A percentile compares a stretch with the other conserved stretches of the same genome.
Conservation (phyloP, 1,284 basidiomycete genomes). For the Trichosporon sp. region DNA sequence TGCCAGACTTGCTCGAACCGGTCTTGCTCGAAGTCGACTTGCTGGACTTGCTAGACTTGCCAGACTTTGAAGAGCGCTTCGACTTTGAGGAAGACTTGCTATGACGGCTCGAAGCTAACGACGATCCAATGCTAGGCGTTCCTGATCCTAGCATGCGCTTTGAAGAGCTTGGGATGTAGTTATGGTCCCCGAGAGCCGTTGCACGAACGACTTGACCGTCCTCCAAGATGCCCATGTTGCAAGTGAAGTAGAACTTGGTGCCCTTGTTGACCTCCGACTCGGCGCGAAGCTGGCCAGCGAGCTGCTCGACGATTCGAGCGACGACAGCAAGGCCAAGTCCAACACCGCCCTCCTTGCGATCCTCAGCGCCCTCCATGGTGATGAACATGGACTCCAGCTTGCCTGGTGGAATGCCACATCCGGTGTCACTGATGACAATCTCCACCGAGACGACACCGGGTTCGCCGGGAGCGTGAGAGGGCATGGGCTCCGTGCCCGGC, state of each 20-base stretch:
- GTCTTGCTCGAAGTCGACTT: not conserved
- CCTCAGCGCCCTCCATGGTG: slow-evolving; percentile 78
- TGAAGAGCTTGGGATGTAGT: not conserved
- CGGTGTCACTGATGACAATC: slow-evolving; percentile 69
- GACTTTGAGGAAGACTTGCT: not conserved
- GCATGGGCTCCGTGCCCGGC: not conserved
- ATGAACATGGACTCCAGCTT: slow-evolving; percentile 78
- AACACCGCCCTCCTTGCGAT: slow-evolving; percentile 32
- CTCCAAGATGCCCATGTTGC: slow-evolving; percentile 28
- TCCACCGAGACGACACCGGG: slow-evolving; percentile 56
- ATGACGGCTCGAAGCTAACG: not conserved
- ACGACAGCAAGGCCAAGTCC: slow-evolving; percentile 75
- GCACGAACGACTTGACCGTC: not conserved
- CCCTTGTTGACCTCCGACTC: slow-evolving; percentile 66
- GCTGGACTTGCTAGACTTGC: not conserved
- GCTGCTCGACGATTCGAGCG: slow-evolving; percentile 73
- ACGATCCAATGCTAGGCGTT: not conserved
- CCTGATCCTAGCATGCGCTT: not conserved
- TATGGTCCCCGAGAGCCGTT: not conserved
- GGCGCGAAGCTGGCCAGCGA: slow-evolving; percentile 71
- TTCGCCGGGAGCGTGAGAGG: not conserved
- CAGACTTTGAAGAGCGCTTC: not conserved
- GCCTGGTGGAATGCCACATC: slow-evolving; percentile 65
- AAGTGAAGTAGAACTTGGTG: slow-evolving; percentile 57
- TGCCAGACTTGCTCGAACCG: slow-evolving; percentile 5